Evolutionary conservation across 176 grass and related monocot genomes (phyloP).

Genomic region (Zea luxurians): DNA sequence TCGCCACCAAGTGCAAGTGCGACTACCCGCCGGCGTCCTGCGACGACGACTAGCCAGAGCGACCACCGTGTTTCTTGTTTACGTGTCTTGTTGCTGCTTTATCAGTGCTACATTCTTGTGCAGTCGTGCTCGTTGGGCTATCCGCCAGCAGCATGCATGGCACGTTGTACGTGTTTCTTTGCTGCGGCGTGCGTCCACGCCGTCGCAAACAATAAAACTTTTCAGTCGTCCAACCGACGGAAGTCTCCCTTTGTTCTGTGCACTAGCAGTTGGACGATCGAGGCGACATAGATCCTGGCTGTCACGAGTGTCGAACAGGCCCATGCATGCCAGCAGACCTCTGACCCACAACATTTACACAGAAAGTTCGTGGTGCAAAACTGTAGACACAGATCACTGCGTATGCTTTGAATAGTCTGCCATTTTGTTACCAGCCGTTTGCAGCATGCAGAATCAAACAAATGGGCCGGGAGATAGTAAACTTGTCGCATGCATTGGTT

Average conservation of each 20-base stretch:
- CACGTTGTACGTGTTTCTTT: not conserved
- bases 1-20: constrained; percentile 59
- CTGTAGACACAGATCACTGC: no score
- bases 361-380: not conserved
- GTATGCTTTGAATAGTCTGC: not conserved
- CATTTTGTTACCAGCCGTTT: not conserved
- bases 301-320: not conserved
- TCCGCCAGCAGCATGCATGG: no score
- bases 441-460: not conserved
- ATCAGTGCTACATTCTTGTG: not conserved
- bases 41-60: not conserved
- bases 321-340: not conserved
- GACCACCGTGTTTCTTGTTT: not conserved
- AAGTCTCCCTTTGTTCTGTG: no score
- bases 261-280: not conserved
- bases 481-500: not conserved
- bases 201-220: no score
- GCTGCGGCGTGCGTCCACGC: no score
- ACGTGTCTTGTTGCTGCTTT: not conserved
- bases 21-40: not conserved
- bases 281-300: not conserved
- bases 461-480: not conserved
- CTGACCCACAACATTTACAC: not conserved
- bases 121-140: not conserved
- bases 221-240: no score